phyloP scores from a whole-genome alignment of 805 yeast genomes.

The Saturnispora mendoncae region DNA sequence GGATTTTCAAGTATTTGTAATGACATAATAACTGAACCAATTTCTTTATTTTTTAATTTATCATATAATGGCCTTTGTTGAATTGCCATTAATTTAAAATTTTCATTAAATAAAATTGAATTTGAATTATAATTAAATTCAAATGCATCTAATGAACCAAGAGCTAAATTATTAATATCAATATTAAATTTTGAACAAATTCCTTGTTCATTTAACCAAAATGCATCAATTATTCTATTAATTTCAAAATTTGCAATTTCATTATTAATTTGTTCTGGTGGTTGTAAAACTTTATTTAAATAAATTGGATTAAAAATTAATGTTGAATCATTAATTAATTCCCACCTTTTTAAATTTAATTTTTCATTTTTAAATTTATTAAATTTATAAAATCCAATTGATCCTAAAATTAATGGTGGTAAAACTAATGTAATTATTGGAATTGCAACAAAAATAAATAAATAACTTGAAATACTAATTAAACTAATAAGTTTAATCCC shows the following conservation, averaged over 20 bases:
- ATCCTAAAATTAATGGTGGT: constrained; percentile 27
- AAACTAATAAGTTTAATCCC: constrained; percentile 22
- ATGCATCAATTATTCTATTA: constrained; percentile 25
- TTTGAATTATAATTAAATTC: constrained; percentile 19
- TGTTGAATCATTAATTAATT: constrained; percentile 19
- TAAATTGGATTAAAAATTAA: constrained; percentile 20
- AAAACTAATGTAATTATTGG: constrained; percentile 25
- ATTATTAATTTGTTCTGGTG: constrained; percentile 24
- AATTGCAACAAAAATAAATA: constrained; percentile 27
- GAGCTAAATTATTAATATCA: constrained; percentile 21
- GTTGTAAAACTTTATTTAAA: constrained; percentile 15
- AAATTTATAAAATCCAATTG: constrained; percentile 16
- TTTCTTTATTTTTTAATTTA: constrained; percentile 18
- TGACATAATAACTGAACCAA: constrained; percentile 22
- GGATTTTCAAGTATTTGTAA: constrained; percentile 15
- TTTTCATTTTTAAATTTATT: constrained; percentile 11
- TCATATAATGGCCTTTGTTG: constrained; percentile 25
- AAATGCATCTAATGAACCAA: constrained; percentile 25
- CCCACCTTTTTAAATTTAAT: constrained; percentile 20
- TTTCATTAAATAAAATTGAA: constrained; percentile 18
- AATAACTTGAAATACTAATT: constrained; percentile 21
- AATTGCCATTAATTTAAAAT: constrained; percentile 21
- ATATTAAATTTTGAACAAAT: constrained; percentile 21
- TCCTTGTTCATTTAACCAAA: constrained; percentile 25
- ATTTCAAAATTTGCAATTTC: constrained; percentile 26